phyloP scores from a whole-genome alignment of 805 yeast species.

The Metschnikowia noctiluminum region DNA sequence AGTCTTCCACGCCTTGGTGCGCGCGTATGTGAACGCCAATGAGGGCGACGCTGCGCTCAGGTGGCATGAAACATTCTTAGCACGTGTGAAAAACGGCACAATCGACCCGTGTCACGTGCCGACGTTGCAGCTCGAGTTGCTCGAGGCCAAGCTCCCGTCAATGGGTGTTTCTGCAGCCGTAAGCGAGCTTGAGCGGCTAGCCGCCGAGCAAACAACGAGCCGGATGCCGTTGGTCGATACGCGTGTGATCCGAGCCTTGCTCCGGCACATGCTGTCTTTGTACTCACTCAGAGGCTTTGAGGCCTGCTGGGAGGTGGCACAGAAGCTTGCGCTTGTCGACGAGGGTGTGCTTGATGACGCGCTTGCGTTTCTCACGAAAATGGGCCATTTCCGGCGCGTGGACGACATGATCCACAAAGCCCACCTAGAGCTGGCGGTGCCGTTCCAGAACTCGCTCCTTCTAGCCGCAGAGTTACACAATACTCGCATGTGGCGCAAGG shows the following conservation, averaged over 20 bases:
- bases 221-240: slow-evolving; percentile 18
- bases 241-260: slow-evolving; percentile 16
- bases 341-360: slow-evolving; percentile 26
- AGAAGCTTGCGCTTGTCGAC: slow-evolving; percentile 18
- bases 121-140: slow-evolving; percentile 24
- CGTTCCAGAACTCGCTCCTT: slow-evolving; percentile 27
- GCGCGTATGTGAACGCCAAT: slow-evolving; percentile 34
- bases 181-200: slow-evolving; percentile 23
- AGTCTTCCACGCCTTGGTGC: slow-evolving; percentile 45
- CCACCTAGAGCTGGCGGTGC: slow-evolving; percentile 27
- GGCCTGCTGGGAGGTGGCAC: slow-evolving; percentile 18
- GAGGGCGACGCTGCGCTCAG: slow-evolving; percentile 33
- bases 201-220: slow-evolving; percentile 16
- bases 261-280: slow-evolving; percentile 21
- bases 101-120: slow-evolving; percentile 20
- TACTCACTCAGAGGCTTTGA: slow-evolving; percentile 23
- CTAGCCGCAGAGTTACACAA: slow-evolving; percentile 29
- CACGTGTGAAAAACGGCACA: slow-evolving; percentile 18
- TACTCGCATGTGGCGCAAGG: slow-evolving; percentile 27
- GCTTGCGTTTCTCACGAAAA: slow-evolving; percentile 27
- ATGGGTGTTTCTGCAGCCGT: slow-evolving; percentile 28
- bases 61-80: slow-evolving; percentile 27
- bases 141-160: slow-evolving; percentile 25
- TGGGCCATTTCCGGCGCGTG: slow-evolving; percentile 33
- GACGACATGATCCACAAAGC: slow-evolving; percentile 31